Percentiles rank a stretch among this genome's conserved stretches.
phyloP scores from a whole-genome alignment of 1,139 yeast species.

The Hyphopichia wangnamkhiaoensis region DNA sequence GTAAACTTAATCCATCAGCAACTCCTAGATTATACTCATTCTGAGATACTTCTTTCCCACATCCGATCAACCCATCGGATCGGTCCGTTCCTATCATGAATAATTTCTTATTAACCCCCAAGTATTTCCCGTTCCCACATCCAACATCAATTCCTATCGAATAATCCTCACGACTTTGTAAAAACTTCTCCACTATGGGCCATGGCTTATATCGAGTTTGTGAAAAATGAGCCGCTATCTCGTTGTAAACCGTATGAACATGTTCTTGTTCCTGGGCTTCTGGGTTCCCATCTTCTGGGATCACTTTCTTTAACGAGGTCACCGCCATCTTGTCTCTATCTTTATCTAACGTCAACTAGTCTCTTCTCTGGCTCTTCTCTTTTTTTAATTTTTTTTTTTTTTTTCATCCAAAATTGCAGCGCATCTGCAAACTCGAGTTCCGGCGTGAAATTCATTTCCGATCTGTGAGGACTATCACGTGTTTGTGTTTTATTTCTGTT shows the following conservation, averaged over 20 bases:
- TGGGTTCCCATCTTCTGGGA: slow-evolving; percentile 37
- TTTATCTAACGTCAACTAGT: neutral
- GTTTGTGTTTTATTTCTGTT: neutral
- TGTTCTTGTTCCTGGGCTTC: slow-evolving; percentile 66
- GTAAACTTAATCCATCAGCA: slow-evolving; percentile 75
- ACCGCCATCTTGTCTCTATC: slow-evolving; percentile 23
- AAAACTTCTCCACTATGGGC: slow-evolving; percentile 86
- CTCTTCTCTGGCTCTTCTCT: neutral
- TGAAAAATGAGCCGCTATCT: slow-evolving; percentile 90
- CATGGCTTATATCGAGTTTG: slow-evolving; percentile 94
- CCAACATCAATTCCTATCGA: slow-evolving; percentile 73
- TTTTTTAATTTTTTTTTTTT: neutral
- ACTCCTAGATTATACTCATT: slow-evolving; percentile 47
- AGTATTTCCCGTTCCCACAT: slow-evolving; percentile 94
- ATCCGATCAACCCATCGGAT: slow-evolving; percentile 71
- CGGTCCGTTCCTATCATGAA: slow-evolving; percentile 81
- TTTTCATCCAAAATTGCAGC: neutral
- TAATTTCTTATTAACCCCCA: slow-evolving; percentile 66
- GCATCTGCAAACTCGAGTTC: neutral
- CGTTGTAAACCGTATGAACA: slow-evolving; percentile 89
- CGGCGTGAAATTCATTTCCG: neutral
- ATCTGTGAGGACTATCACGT: neutral
- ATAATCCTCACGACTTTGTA: slow-evolving; percentile 36
- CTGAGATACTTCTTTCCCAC: slow-evolving; percentile 58
- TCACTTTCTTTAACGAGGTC: slow-evolving; percentile 32